Percentiles rank a stretch among this genome's conserved stretches.
phyloP scores from a whole-genome alignment of 192 early-diverging fungal genomes.

The Linnemannia zychae region DNA sequence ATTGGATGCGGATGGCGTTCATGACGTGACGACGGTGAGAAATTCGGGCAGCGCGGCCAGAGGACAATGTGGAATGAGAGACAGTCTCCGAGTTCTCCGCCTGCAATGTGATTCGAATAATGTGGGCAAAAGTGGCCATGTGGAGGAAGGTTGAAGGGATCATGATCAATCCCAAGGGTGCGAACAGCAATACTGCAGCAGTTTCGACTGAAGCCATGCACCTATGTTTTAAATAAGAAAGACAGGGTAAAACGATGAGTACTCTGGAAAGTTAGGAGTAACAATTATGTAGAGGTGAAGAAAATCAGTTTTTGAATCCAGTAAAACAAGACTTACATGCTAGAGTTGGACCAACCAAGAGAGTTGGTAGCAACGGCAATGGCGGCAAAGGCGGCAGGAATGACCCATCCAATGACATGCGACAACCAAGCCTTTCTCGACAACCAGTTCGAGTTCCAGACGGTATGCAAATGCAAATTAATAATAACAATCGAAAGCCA shows the following conservation, averaged over 20 bases:
- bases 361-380: conserved; percentile 56
- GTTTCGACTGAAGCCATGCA: conserved; percentile 44
- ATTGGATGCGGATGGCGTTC: conserved; percentile 65
- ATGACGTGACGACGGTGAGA: conserved; percentile 63
- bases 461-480: conserved; percentile 64
- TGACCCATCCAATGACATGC: conserved; percentile 60
- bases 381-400: conserved; percentile 58
- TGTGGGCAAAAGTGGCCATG: conserved; percentile 63
- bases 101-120: conserved; percentile 57
- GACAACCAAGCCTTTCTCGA: conserved; percentile 55
- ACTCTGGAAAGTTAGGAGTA: conserved; percentile 11
- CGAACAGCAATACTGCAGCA: conserved; percentile 54
- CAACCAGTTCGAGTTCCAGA: conserved; percentile 66
- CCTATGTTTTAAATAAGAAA: conserved; percentile 19
- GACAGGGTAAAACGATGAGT: conserved; percentile 4
- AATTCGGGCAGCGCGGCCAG: conserved; percentile 42
- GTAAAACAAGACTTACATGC: conserved; percentile 49
- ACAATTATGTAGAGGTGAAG: background rate
- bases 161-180: conserved; percentile 62
- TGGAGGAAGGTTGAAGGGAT: conserved; percentile 59
- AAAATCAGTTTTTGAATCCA: background rate
- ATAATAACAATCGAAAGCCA: conserved; percentile 63
- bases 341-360: conserved; percentile 63
- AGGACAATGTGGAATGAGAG: conserved; percentile 48
- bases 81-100: conserved; percentile 48